A percentile compares a stretch with the other conserved stretches of the same genome.
Evolutionary conservation across 441 rosid species (phyloP).

Genomic region (Adansonia rubrostipa): DNA sequence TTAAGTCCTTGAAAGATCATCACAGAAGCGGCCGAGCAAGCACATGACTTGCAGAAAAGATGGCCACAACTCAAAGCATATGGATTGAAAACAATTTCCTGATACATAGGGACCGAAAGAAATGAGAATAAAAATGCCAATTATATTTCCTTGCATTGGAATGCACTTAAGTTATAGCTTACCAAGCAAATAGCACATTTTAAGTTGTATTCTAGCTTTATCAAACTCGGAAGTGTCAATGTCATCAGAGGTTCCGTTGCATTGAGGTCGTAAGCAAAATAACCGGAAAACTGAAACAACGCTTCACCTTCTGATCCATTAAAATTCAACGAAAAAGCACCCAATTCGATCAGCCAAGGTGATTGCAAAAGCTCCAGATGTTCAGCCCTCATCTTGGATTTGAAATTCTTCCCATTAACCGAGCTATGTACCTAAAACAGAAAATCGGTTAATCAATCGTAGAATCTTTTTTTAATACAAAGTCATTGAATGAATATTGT

Average conservation of each 20-base stretch:
- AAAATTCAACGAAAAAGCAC: slow-evolving; percentile 79
- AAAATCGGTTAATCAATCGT: slow-evolving; percentile 17
- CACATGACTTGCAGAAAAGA: slow-evolving; percentile 85
- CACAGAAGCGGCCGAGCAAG: slow-evolving; percentile 87
- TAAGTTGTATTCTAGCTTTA: slow-evolving; percentile 66
- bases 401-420: slow-evolving; percentile 74
- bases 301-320: slow-evolving; percentile 50
- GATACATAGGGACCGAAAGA: slow-evolving; percentile 24
- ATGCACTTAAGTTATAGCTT: slow-evolving; percentile 26
- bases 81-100: slow-evolving; percentile 86
- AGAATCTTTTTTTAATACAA: neutral
- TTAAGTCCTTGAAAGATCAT: slow-evolving; percentile 71
- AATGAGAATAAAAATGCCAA: neutral
- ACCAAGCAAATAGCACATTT: slow-evolving; percentile 89
- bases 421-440: slow-evolving; percentile 74
- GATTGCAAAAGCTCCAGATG: slow-evolving; percentile 85
- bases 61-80: slow-evolving; percentile 88
- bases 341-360: slow-evolving; percentile 93
- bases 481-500: neutral
- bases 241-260: slow-evolving; percentile 56
- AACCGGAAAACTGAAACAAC: slow-evolving; percentile 46
- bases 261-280: slow-evolving; percentile 59
- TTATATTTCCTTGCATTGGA: slow-evolving; percentile 1
- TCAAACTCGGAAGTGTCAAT: slow-evolving; percentile 62
- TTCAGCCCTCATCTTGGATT: slow-evolving; percentile 76